Evolutionary conservation across 2,329 filamentous ascomycete genomes (phyloP).

Genomic region (Leptosphaerulina australis): DNA sequence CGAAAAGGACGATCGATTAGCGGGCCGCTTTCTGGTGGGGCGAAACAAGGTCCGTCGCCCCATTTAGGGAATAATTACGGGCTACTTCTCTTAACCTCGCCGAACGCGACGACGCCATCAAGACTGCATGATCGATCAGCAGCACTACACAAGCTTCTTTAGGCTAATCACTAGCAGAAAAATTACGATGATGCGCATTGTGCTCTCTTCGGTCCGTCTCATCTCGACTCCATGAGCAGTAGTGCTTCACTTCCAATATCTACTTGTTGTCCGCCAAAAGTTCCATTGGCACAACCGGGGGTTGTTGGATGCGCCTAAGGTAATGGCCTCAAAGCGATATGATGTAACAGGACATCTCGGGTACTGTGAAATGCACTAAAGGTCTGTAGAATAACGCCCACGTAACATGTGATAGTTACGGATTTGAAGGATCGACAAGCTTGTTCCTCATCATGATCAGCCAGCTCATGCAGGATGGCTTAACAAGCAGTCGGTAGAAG

Average conservation of each 20-base stretch:
- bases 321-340: neutral
- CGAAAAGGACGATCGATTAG: constrained; percentile 19
- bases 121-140: constrained; percentile 22
- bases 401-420: neutral
- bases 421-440: constrained; percentile 5
- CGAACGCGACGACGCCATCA: constrained; percentile 6
- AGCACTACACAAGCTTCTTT: constrained; percentile 1
- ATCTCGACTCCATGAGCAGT: constrained; percentile 4
- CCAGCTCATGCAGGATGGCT: constrained; percentile 16
- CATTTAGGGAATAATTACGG: neutral
- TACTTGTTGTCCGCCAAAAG: neutral
- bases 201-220: neutral
- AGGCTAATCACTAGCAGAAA: constrained; percentile 5
- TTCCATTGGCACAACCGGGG: neutral
- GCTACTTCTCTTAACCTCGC: constrained; percentile 12
- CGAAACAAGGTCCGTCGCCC: neutral
- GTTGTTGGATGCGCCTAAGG: constrained; percentile 1
- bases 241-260: constrained; percentile 4
- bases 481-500: neutral
- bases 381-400: neutral
- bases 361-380: constrained; percentile 1
- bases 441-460: neutral
- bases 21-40: constrained; percentile 13
- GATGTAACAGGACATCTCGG: neutral
- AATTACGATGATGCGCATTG: neutral